Base-by-base conservation (phyloP, 805 yeast species). In the Lachancea nothofagi region DNA sequence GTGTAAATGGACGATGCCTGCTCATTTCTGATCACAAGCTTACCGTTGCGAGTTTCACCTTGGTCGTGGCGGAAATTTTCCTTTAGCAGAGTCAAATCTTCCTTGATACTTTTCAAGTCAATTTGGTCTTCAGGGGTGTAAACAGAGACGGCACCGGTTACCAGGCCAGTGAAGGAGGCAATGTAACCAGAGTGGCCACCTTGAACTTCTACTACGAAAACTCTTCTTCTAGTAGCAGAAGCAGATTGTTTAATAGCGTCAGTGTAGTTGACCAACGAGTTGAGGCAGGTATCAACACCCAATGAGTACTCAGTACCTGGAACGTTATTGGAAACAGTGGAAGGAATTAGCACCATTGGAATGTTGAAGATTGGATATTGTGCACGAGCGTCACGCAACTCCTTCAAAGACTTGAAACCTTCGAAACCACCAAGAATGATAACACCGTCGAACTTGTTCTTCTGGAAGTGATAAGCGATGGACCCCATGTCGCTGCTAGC, bases 261-360 rank as follows among this genome's bases (percentile, higher is more conserved):
- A 67, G 97, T 90, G 70, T 93, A 93, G 42, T 83, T 79, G 47
- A 88, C 87, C 54, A 93, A 72, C 7, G 93, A 70, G 65, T 93
- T 93, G 70, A 93, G 70, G 70, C 98, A 94, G 8, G 99, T 93
- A 62, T 93, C 98, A 9, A 88, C 74, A 43, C 99, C 99, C 43
- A 93, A 67, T 0, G 97, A 88, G 64, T 88, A 88, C 65, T 93
- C 97, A 2, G 97, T 83, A 44, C 98, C 99, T n/a, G 99, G 98
- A 36, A 93, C 97, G 54, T 93, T 93, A 68, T 93, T 93, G 13
- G 97, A 88, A 48, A 93, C 86, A 2, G 98, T 93, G 2, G 97
- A 90, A 8, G 98, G 98, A 49, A 93, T 73, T 52, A 86, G 77
- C 29, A 85, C 83, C 85, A 90, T 81, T 47, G 98, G 98, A 49